Conservation (phyloP, 2,329 filamentous ascomycete genomes). For the Ceratocystis colombiana region DNA sequence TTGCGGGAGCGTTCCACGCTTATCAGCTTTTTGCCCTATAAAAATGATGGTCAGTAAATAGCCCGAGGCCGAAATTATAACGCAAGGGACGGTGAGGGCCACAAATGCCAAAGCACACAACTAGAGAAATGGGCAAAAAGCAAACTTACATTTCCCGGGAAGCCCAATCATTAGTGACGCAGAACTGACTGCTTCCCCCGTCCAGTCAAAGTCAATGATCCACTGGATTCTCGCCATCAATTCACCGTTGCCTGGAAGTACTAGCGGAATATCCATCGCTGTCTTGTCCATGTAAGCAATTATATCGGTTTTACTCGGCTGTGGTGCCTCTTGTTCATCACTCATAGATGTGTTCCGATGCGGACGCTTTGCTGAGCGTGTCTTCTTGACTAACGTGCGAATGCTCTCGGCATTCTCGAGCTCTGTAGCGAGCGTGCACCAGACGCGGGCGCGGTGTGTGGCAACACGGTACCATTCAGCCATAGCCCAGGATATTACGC, state of each 20-base stretch:
- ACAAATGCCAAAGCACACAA: not conserved
- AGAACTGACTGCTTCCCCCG: slow-evolving; percentile 55
- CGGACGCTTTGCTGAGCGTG: slow-evolving; percentile 29
- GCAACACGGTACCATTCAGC: slow-evolving; percentile 56
- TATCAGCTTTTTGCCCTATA: slow-evolving; percentile 52
- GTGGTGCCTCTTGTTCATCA: slow-evolving; percentile 14
- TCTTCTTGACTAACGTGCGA: slow-evolving; percentile 30
- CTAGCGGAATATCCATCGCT: slow-evolving; percentile 30
- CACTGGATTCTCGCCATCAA: slow-evolving; percentile 42
- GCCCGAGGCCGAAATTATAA: not conserved
- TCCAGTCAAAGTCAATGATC: slow-evolving; percentile 60
- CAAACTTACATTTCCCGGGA: slow-evolving; percentile 53
- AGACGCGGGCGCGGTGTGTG: slow-evolving; percentile 50
- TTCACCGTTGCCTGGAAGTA: slow-evolving; percentile 30
- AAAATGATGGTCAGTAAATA: slow-evolving; percentile 9
- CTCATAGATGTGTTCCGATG: slow-evolving; percentile 26
- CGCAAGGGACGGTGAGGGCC: not conserved
- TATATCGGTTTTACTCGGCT: slow-evolving; percentile 17
- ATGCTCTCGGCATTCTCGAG: slow-evolving; percentile 35
- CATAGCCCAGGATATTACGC: slow-evolving; percentile 56
- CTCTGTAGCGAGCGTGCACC: slow-evolving; percentile 45
- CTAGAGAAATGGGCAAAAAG: not conserved
- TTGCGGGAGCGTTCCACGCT: slow-evolving; percentile 44
- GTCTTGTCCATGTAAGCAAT: slow-evolving; percentile 24
- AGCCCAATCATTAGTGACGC: slow-evolving; percentile 46